Conservation (phyloP, 805 yeast species). For the Yamadazyma laniorum region DNA sequence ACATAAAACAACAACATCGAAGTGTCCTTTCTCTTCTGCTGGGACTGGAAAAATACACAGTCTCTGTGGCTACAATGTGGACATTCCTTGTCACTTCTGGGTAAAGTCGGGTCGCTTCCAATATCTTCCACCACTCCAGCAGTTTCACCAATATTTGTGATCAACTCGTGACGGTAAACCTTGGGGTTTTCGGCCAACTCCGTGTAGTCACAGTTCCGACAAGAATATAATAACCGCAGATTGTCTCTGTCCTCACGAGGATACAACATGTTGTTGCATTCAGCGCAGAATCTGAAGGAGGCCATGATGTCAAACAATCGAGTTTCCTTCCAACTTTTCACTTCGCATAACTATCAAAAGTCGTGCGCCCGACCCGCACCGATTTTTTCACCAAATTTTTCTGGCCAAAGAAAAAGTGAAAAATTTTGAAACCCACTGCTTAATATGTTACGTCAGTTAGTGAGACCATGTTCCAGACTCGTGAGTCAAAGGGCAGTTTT, state of each 20-base stretch:
- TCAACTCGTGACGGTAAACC: slow-evolving; percentile 89
- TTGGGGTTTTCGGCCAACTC: slow-evolving; percentile 86
- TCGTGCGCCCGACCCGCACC: slow-evolving; percentile 5
- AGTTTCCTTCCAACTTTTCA: too few species aligned
- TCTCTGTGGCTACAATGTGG: slow-evolving; percentile 85
- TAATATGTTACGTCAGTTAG: slow-evolving; percentile 34
- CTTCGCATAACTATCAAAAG: too few species aligned
- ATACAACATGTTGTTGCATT: slow-evolving; percentile 97
- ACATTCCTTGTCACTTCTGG: slow-evolving; percentile 91
- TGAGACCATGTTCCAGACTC: slow-evolving; percentile 37
- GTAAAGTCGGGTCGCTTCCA: slow-evolving; percentile 96
- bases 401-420: slow-evolving; percentile 7
- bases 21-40: slow-evolving; percentile 92
- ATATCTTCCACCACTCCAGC: slow-evolving; percentile 97
- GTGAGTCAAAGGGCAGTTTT: slow-evolving; percentile 22
- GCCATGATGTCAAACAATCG: slow-evolving; percentile 50
- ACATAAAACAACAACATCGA: slow-evolving; percentile 94
- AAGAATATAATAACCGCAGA: slow-evolving; percentile 76
- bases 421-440: slow-evolving; percentile 2
- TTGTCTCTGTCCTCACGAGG: slow-evolving; percentile 91
- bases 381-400: slow-evolving; percentile 3
- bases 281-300: slow-evolving; percentile 93
- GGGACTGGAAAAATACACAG: slow-evolving; percentile 95
- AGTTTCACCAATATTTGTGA: slow-evolving; percentile 88
- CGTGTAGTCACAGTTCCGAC: slow-evolving; percentile 92